Conservation (phyloP, 2,329 filamentous ascomycete species). For the Phaeoacremonium minimum region DNA sequence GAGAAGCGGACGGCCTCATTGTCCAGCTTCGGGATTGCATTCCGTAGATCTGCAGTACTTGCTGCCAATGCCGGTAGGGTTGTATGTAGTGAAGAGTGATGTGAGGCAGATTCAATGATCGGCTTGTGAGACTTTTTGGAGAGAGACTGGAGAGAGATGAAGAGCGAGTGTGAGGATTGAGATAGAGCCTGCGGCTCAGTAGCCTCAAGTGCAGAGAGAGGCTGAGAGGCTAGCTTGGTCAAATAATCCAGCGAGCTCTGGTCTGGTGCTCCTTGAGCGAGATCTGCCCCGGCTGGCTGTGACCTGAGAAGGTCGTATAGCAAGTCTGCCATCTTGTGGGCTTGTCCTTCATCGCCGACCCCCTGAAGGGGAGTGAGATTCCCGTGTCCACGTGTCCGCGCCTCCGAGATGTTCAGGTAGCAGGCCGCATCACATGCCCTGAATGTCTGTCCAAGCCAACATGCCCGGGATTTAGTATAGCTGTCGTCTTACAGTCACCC, state of each 20-base stretch:
- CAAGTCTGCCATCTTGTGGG: conserved; percentile 65
- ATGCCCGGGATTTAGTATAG: too few relatives aligned
- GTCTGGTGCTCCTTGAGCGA: conserved; percentile 31
- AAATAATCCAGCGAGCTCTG: conserved; percentile 66
- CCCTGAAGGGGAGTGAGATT: too few relatives aligned
- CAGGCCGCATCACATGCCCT: too few relatives aligned
- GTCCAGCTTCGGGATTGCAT: conserved; percentile 75
- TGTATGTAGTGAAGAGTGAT: conserved; percentile 68
- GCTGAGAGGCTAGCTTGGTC: conserved; percentile 69
- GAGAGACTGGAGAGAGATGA: conserved; percentile 79
- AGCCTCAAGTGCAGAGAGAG: conserved; percentile 66
- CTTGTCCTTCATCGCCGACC: too few relatives aligned
- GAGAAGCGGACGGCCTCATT: conserved; percentile 76
- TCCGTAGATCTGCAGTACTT: conserved; percentile 62
- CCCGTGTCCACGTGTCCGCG: conserved; percentile 6
- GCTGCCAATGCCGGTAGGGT: conserved; percentile 67
- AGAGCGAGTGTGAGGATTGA: conserved; percentile 73
- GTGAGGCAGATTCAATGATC: conserved; percentile 75
- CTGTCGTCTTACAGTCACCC: too few relatives aligned
- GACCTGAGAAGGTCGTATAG: conserved; percentile 66
- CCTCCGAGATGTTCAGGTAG: too few relatives aligned
- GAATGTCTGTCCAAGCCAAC: too few relatives aligned
- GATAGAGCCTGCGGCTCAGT: conserved; percentile 77
- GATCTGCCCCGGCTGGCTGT: conserved; percentile 19
- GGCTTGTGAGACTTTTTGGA: conserved; percentile 85